phyloP scores from a whole-genome alignment of 1,284 basidiomycete genomes.

The Papiliotrema flavescens region DNA sequence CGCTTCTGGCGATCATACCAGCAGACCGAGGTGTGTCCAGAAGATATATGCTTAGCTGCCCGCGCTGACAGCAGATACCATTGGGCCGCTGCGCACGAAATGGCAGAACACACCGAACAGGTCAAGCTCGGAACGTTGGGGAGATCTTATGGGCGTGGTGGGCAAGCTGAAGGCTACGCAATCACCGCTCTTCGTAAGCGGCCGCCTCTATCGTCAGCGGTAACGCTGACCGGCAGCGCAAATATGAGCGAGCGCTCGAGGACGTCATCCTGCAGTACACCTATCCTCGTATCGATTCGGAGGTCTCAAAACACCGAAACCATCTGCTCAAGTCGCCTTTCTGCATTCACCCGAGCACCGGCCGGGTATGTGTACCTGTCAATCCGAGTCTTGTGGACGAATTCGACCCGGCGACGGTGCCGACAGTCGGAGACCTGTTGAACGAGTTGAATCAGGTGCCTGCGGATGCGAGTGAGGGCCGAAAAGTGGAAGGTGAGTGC shows the following conservation, averaged over 20 bases:
- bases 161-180: constrained; percentile 35
- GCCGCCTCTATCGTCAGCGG: too few species aligned
- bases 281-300: constrained; percentile 92
- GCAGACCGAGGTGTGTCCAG: constrained; percentile 52
- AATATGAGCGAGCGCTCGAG: constrained; percentile 57
- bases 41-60: neutral
- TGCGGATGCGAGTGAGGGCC: constrained; percentile 40
- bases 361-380: constrained; percentile 90
- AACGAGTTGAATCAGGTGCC: constrained; percentile 64
- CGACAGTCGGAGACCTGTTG: constrained; percentile 79
- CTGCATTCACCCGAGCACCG: constrained; percentile 94
- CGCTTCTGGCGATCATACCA: constrained; percentile 71
- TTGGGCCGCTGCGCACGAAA: constrained; percentile 54
- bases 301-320: constrained; percentile 95
- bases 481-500: constrained; percentile 20
- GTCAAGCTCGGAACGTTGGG: constrained; percentile 68
- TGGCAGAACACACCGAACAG: constrained; percentile 63
- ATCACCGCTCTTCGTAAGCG: constrained; percentile 21
- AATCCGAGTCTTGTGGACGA: constrained; percentile 71
- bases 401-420: constrained; percentile 82
- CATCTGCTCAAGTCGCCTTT: constrained; percentile 98
- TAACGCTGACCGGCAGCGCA: constrained; percentile 20
- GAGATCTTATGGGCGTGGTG: constrained; percentile 55
- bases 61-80: constrained; percentile 41
- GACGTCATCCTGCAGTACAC: constrained; percentile 93